phyloP scores from a whole-genome alignment of 805 yeast genomes.

The Candida vaughaniae region DNA sequence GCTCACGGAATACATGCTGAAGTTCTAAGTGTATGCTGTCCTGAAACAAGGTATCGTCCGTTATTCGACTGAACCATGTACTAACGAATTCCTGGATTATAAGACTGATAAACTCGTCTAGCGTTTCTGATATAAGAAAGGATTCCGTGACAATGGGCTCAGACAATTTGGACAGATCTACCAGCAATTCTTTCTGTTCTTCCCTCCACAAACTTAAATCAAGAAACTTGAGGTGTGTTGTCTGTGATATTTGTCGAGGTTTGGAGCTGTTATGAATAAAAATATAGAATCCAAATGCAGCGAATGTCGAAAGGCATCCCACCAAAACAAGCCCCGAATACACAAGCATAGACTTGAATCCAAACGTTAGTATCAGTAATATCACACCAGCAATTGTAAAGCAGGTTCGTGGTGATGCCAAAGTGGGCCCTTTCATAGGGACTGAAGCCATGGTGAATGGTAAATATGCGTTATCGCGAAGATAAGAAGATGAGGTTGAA shows the following conservation, averaged over 20 bases:
- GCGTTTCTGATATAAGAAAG: slow-evolving; percentile 49
- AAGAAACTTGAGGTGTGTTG: slow-evolving; percentile 10
- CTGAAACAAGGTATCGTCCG: slow-evolving; percentile 29
- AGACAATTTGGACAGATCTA: slow-evolving; percentile 21
- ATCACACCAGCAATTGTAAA: too few species aligned
- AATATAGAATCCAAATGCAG: slow-evolving; percentile 2
- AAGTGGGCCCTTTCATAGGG: too few species aligned
- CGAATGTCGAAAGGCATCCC: not conserved
- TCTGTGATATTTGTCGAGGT: not conserved
- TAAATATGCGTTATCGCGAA: too few species aligned
- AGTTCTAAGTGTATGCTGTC: slow-evolving; percentile 47
- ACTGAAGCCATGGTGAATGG: too few species aligned
- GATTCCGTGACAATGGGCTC: slow-evolving; percentile 45
- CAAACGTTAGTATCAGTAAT: too few species aligned
- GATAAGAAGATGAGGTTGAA: too few species aligned
- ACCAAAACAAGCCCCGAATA: too few species aligned
- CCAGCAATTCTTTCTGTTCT: not conserved
- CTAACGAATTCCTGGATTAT: slow-evolving; percentile 53
- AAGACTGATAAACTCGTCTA: slow-evolving; percentile 49
- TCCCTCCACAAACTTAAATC: slow-evolving; percentile 6
- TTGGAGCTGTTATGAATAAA: slow-evolving; percentile 5
- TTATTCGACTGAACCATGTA: slow-evolving; percentile 54
- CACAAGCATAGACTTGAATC: too few species aligned
- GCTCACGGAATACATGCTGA: slow-evolving; percentile 33
- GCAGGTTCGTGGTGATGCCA: too few species aligned